These are phyloP conservation scores for Juglanconis oblonga DNA, from an alignment of 2,329 filamentous ascomycete species.

Conservation along the genomic window DNA sequence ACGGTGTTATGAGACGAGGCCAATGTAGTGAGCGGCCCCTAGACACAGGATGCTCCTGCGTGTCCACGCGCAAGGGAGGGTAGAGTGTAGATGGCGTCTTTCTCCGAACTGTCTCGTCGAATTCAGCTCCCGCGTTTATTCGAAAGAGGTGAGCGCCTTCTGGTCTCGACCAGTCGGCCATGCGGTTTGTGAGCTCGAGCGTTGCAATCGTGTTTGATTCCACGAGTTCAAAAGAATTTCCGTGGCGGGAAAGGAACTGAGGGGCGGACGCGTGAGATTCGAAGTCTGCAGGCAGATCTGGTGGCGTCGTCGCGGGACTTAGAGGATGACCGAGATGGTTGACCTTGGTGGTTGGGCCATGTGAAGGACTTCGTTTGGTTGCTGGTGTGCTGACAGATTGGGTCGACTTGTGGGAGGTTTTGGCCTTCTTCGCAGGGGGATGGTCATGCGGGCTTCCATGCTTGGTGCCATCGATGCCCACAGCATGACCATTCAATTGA, in stretches of 20 bases:
- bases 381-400: slow-evolving; percentile 71
- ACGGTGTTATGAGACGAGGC: slow-evolving; percentile 59
- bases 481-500: slow-evolving; percentile 64
- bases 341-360: slow-evolving; percentile 57
- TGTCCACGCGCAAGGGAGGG: slow-evolving; percentile 47
- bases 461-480: slow-evolving; percentile 55
- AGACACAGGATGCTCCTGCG: slow-evolving; percentile 41
- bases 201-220: slow-evolving; percentile 76
- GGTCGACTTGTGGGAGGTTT: slow-evolving; percentile 75
- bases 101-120: slow-evolving; percentile 64
- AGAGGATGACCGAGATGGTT: slow-evolving; percentile 57
- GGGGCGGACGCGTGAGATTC: slow-evolving; percentile 68
- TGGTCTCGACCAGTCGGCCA: slow-evolving; percentile 71
- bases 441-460: slow-evolving; percentile 42
- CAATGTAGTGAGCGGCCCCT: slow-evolving; percentile 63
- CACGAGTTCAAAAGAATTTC: slow-evolving; percentile 56
- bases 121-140: slow-evolving; percentile 63
- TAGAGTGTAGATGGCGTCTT: slow-evolving; percentile 32
- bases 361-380: slow-evolving; percentile 61
- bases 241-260: slow-evolving; percentile 74
- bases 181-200: slow-evolving; percentile 69
- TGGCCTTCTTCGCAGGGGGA: slow-evolving; percentile 72
- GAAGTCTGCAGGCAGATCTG: slow-evolving; percentile 61
- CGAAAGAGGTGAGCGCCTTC: slow-evolving; percentile 64
- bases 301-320: slow-evolving; percentile 76